Conservation (phyloP, 371 early-diverging fungal species). For the Apophysomyces elegans region DNA sequence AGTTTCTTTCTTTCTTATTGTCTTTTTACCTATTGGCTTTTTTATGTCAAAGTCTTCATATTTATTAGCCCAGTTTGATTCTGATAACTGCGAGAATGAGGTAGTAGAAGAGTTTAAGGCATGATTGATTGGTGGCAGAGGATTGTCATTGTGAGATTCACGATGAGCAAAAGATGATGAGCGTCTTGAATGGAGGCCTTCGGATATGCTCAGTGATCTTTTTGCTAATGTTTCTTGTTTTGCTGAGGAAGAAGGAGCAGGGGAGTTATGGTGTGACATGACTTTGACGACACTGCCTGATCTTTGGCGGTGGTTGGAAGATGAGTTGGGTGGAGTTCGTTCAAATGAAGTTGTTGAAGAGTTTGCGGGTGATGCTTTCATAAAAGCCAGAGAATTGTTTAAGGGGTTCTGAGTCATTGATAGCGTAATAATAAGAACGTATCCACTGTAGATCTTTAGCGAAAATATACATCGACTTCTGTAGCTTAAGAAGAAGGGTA, state of each 20-base stretch:
- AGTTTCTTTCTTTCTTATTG: background rate
- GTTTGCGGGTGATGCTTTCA: constrained; percentile 14
- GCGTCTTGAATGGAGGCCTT: constrained; percentile 6
- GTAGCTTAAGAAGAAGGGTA: background rate
- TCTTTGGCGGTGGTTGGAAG: constrained; percentile 9
- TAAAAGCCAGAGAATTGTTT: constrained; percentile 9
- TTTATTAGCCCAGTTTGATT: constrained; percentile 10
- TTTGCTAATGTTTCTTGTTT: constrained; percentile 2
- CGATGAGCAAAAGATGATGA: background rate
- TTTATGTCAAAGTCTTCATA: constrained; percentile 5
- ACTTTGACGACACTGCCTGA: constrained; percentile 9
- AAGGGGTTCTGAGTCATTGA: constrained; percentile 7
- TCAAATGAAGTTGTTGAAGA: constrained; percentile 12
- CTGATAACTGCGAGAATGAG: constrained; percentile 2
- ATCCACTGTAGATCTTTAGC: constrained; percentile 10
- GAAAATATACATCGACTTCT: constrained; percentile 11
- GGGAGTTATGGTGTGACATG: constrained; percentile 8
- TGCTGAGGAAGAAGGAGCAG: background rate
- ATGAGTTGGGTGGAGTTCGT: background rate
- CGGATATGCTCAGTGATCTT: constrained; percentile 2
- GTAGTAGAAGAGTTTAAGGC: background rate
- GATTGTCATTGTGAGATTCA: background rate
- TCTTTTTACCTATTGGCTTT: constrained; percentile 4
- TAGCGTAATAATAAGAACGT: constrained; percentile 9
- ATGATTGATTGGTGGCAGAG: background rate